Evolutionary conservation across 1,284 basidiomycete species (phyloP).

Genomic region (Cryptococcus hybrid): DNA sequence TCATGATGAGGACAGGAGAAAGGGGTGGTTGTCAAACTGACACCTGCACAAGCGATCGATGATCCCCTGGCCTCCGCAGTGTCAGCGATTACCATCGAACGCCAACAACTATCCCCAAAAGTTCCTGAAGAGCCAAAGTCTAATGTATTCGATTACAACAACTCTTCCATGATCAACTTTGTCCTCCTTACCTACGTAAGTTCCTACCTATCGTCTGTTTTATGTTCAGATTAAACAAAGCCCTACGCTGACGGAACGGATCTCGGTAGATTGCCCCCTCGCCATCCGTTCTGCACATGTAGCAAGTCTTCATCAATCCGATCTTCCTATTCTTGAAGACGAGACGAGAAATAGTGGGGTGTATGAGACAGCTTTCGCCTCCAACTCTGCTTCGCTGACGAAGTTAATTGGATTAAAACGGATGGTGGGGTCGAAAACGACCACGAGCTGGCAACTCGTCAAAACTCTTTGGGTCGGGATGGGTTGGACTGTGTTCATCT

Average conservation of each 20-base stretch:
- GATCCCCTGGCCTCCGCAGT: neutral
- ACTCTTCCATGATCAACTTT: conserved; percentile 42
- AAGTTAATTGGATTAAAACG: conserved; percentile 6
- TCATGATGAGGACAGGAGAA: neutral
- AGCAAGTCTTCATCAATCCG: conserved; percentile 28
- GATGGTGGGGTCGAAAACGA: conserved; percentile 2
- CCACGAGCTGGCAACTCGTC: conserved; percentile 28
- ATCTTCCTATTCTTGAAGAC: conserved; percentile 43
- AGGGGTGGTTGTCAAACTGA: conserved; percentile 13
- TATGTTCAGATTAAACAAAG: neutral
- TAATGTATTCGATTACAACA: conserved; percentile 44
- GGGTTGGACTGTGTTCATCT: conserved; percentile 25
- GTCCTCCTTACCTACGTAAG: conserved; percentile 42
- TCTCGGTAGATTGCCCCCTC: conserved; percentile 26
- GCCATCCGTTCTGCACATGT: conserved; percentile 26
- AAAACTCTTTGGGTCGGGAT: conserved; percentile 33
- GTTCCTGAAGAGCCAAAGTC: conserved; percentile 8
- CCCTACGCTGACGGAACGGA: neutral
- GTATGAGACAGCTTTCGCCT: conserved; percentile 3
- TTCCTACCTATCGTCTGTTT: neutral
- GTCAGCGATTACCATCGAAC: conserved; percentile 5
- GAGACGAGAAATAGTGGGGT: conserved; percentile 28
- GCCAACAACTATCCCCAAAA: conserved; percentile 3
- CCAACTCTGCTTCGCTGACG: conserved; percentile 4
- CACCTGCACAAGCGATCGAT: conserved; percentile 4